A percentile compares a stretch with the other conserved stretches of the same genome.
Evolutionary conservation across 2,329 filamentous ascomycete genomes (phyloP).

Genomic region (Diaporthe aspalathi): DNA sequence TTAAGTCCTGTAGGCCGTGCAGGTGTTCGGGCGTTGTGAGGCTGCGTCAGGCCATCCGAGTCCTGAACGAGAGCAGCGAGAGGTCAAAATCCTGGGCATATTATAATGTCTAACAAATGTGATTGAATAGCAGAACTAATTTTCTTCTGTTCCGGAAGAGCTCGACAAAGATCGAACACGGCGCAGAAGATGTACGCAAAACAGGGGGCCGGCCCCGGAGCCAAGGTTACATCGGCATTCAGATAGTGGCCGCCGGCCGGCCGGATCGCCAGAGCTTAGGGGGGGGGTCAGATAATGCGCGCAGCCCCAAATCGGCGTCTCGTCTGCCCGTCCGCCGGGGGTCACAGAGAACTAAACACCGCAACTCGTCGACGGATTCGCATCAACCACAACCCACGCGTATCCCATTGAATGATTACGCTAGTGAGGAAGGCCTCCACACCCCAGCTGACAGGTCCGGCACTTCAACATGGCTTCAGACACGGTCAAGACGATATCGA

Average conservation of each 20-base stretch:
- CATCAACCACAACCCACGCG: too few species aligned
- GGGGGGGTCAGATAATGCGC: conserved; percentile 7
- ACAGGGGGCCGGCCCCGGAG: background rate
- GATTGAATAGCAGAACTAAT: background rate
- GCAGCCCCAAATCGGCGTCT: background rate
- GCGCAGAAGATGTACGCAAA: background rate
- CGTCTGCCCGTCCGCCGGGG: conserved; percentile 4
- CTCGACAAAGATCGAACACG: background rate
- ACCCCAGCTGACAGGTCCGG: conserved; percentile 1
- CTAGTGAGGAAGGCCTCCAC: background rate
- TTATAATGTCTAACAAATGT: background rate
- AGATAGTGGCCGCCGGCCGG: conserved; percentile 11
- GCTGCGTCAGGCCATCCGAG: background rate
- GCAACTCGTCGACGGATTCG: too few species aligned
- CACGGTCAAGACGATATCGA: conserved; percentile 24
- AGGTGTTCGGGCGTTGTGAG: background rate
- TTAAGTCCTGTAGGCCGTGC: background rate
- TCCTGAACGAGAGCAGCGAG: background rate
- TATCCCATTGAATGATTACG: background rate
- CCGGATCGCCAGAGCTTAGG: background rate
- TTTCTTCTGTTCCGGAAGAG: background rate
- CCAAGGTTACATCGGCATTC: background rate
- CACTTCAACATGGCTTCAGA: conserved; percentile 1
- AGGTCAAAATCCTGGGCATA: too few species aligned
- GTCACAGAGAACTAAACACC: background rate